Conservation (phyloP, 2,329 filamentous ascomycete genomes). For the Colletotrichum sublineola region DNA sequence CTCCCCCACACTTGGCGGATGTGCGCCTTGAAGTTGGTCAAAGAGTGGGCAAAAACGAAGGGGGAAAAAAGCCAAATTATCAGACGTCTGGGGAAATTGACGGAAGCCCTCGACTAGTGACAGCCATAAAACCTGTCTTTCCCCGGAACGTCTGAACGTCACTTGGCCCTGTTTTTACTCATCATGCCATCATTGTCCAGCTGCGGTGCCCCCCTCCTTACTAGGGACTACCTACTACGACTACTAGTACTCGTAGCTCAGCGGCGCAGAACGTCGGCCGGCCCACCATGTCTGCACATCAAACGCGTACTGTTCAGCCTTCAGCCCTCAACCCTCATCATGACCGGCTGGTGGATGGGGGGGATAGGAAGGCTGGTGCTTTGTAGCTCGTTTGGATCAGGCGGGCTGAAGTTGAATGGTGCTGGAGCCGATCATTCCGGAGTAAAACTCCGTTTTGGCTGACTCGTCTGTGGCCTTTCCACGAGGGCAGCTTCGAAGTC, state of each 20-base stretch:
- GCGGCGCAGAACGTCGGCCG: not conserved
- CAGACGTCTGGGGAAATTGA: conserved; percentile 41
- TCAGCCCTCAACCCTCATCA: not conserved
- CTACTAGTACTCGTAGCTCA: not conserved
- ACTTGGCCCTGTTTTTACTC: conserved; percentile 5
- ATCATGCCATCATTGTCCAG: conserved; percentile 33
- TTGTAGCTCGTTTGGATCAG: not conserved
- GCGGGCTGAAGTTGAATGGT: not conserved
- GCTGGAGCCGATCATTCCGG: conserved; percentile 17
- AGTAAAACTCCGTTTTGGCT: conserved; percentile 13
- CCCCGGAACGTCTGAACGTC: conserved; percentile 9
- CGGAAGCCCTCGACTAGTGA: conserved; percentile 32
- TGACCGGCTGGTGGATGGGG: not conserved
- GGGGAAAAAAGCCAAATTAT: conserved; percentile 32
- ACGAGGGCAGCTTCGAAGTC: not conserved
- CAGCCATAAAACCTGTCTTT: conserved; percentile 24
- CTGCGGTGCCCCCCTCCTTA: not conserved
- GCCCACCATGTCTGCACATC: conserved; percentile 39
- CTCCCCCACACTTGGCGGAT: conserved; percentile 11
- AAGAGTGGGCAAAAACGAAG: no score
- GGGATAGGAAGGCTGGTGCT: not conserved
- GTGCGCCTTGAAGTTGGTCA: not conserved
- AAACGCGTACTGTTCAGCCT: conserved; percentile 38
- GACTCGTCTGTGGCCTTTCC: conserved; percentile 7
- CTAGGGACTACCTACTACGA: no score